Percentiles rank a stretch among this genome's conserved stretches.
phyloP scores from a whole-genome alignment of 1,284 basidiomycete species.

The Neolentinus lepideus region DNA sequence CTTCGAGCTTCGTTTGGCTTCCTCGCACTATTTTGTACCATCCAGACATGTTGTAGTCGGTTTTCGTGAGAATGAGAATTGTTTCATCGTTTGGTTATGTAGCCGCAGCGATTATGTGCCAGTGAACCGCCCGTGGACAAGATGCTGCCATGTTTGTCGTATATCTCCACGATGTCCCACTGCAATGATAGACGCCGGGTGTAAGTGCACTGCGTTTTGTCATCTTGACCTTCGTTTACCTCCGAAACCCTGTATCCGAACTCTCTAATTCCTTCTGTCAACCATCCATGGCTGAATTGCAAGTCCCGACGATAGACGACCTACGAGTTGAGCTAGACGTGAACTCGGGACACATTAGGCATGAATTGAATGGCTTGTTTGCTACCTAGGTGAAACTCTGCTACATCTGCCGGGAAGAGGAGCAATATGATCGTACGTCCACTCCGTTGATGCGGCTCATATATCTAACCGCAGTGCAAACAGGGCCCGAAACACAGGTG shows the following conservation, averaged over 20 bases:
- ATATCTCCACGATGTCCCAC: no score
- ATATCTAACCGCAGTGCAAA: neutral
- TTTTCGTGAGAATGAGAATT: neutral
- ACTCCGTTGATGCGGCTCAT: neutral
- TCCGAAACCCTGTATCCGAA: no score
- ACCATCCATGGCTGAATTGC: conserved; percentile 3
- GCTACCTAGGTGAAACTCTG: conserved; percentile 57
- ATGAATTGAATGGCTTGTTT: neutral
- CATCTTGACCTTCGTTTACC: neutral
- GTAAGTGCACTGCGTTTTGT: no score
- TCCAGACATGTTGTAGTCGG: neutral
- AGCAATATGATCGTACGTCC: conserved; percentile 44
- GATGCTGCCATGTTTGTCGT: no score
- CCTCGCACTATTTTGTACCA: neutral
- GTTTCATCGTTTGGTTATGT: neutral
- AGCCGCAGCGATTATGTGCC: no score
- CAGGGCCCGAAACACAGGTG: conserved; percentile 28
- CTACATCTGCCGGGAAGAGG: conserved; percentile 74
- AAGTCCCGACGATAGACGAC: conserved; percentile 32
- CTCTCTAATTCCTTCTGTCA: neutral
- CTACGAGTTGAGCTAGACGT: conserved; percentile 29
- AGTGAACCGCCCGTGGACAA: no score
- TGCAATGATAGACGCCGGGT: no score
- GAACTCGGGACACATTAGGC: neutral
- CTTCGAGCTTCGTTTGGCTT: neutral